These are phyloP conservation scores for Monosporascus ibericus DNA, from an alignment of 2,329 filamentous ascomycete genomes.

Conservation along the genomic window DNA sequence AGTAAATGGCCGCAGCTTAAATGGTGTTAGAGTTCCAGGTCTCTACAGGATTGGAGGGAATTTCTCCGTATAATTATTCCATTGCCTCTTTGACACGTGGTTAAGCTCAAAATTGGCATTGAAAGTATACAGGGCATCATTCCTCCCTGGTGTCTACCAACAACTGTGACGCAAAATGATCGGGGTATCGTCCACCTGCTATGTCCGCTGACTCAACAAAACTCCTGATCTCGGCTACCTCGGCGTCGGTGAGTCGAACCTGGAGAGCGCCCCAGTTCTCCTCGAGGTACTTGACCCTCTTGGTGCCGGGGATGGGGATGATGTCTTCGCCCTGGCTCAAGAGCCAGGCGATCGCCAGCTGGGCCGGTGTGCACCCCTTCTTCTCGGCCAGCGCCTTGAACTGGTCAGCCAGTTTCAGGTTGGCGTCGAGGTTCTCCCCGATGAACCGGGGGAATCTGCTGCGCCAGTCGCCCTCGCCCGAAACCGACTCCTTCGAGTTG, in stretches of 20 bases:
- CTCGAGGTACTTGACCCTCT: conserved; percentile 28
- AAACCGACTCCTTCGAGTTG: conserved; percentile 36
- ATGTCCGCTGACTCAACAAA: conserved; percentile 7
- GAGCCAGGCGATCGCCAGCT: conserved; percentile 46
- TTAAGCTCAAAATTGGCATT: too few relatives aligned
- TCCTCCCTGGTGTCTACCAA: conserved; percentile 8
- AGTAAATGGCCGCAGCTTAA: too few relatives aligned
- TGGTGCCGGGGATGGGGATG: conserved; percentile 23
- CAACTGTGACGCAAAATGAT: neutral
- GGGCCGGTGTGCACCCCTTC: conserved; percentile 37
- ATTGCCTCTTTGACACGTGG: too few relatives aligned
- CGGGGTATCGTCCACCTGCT: conserved; percentile 4
- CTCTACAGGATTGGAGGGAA: too few relatives aligned
- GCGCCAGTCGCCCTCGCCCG: conserved; percentile 31
- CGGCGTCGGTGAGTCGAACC: conserved; percentile 17
- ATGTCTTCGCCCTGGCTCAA: conserved; percentile 13
- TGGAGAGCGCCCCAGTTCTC: conserved; percentile 24
- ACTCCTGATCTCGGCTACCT: conserved; percentile 15
- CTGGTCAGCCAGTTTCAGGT: conserved; percentile 37
- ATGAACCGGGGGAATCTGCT: conserved; percentile 27
- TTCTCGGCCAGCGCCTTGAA: conserved; percentile 34
- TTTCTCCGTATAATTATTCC: too few relatives aligned
- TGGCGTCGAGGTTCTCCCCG: conserved; percentile 37
- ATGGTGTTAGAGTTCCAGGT: too few relatives aligned
- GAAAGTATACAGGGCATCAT: neutral